phyloP scores from a whole-genome alignment of 78 protist species.

The Protostelium mycophagum region DNA sequence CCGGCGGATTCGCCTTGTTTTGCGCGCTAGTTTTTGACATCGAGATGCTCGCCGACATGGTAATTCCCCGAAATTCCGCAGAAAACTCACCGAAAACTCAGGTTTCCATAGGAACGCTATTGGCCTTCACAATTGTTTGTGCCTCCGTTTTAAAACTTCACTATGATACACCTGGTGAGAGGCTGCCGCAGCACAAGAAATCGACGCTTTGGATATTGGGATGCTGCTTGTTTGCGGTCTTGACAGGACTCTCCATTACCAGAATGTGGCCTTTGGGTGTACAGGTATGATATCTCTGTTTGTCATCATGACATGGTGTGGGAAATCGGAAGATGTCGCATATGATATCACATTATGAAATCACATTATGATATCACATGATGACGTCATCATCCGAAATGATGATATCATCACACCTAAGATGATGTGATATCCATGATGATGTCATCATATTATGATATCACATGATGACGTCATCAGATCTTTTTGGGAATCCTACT shows the following conservation, averaged over 20 bases:
- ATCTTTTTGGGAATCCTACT: neutral
- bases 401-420: too few species aligned
- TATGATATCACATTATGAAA: too few species aligned
- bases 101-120: slow-evolving; percentile 57
- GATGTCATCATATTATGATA: neutral
- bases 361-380: neutral
- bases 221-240: neutral
- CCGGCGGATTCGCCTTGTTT: slow-evolving; percentile 37
- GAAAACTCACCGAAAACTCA: neutral
- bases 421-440: too few species aligned
- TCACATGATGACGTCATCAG: neutral
- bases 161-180: slow-evolving; percentile 12
- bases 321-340: too few species aligned
- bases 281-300: too few species aligned
- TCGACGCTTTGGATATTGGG: neutral
- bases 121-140: slow-evolving; percentile 50
- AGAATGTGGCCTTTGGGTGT: neutral
- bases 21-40: slow-evolving; percentile 31
- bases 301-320: too few species aligned
- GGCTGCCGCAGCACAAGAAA: neutral
- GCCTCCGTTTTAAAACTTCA: slow-evolving; percentile 29
- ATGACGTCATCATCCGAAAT: neutral
- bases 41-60: slow-evolving; percentile 45
- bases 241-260: neutral
- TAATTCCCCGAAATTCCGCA: neutral